Evolutionary conservation across 331 rosid genomes (phyloP).

Genomic region (Rosa hybrid): DNA sequence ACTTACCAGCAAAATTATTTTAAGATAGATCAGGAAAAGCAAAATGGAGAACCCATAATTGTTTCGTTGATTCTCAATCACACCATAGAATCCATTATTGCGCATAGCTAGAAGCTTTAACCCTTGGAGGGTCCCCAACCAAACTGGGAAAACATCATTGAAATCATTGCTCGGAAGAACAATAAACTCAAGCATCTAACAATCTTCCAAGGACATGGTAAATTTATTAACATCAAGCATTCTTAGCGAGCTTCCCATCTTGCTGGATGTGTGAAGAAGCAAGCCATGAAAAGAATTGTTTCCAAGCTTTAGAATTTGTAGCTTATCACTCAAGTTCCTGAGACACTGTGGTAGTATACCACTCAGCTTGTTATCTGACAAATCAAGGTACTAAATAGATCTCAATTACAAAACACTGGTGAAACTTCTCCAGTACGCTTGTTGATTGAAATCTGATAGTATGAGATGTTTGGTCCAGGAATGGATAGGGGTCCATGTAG

Average conservation of each 20-base stretch:
- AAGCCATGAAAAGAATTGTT: neutral
- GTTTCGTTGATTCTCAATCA: neutral
- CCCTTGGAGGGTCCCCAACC: neutral
- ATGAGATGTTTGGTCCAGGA: neutral
- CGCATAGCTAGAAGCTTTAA: neutral
- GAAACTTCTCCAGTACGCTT: neutral
- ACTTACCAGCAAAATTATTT: neutral
- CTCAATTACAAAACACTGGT: neutral
- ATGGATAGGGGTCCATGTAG: neutral
- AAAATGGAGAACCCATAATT: neutral
- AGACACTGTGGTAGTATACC: neutral
- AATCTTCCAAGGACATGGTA: neutral
- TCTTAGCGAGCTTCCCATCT: neutral
- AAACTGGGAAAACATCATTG: neutral
- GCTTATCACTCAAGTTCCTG: neutral
- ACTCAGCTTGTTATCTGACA: conserved; percentile 4
- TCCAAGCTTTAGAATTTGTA: neutral
- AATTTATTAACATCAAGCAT: conserved; percentile 7
- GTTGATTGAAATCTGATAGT: neutral
- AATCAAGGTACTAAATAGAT: neutral
- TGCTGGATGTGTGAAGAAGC: neutral
- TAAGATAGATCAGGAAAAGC: conserved; percentile 2
- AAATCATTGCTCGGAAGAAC: neutral
- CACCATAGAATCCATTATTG: neutral
- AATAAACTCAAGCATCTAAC: neutral